These are phyloP conservation scores for Beauveria varroae DNA, from an alignment of 2,329 filamentous ascomycete genomes.

Conservation along the genomic window DNA sequence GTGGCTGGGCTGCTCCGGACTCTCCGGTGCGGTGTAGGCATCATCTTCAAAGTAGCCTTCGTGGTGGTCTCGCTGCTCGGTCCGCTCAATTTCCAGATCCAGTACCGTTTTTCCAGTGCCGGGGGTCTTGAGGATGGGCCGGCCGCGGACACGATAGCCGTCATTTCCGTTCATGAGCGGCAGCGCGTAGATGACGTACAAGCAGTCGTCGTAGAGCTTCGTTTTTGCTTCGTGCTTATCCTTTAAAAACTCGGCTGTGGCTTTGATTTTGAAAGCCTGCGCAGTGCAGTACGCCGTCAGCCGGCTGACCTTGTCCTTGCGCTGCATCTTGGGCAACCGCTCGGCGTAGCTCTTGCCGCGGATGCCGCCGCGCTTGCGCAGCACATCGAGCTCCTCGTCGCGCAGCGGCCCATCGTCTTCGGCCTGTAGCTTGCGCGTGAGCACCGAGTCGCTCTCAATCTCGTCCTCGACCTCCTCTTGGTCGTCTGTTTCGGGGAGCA, in stretches of 20 bases:
- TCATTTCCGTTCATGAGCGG: conserved; percentile 79
- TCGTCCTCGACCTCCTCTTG: conserved; percentile 52
- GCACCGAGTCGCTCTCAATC: conserved; percentile 34
- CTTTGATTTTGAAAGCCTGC: conserved; percentile 82
- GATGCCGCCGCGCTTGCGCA: conserved; percentile 54
- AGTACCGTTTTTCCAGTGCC: conserved; percentile 83
- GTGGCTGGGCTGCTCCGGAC: conserved; percentile 24
- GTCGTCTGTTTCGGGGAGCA: conserved; percentile 73
- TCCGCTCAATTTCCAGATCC: conserved; percentile 93
- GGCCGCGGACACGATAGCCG: conserved; percentile 81
- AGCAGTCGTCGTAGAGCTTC: conserved; percentile 94
- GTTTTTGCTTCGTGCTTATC: conserved; percentile 84
- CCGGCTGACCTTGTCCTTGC: conserved; percentile 79
- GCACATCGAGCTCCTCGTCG: conserved; percentile 59
- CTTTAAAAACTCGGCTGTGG: conserved; percentile 81
- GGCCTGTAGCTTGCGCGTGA: conserved; percentile 35
- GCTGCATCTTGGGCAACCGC: conserved; percentile 76
- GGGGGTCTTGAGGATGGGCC: conserved; percentile 84
- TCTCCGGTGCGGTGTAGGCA: conserved; percentile 36
- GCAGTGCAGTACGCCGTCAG: conserved; percentile 96
- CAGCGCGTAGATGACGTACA: conserved; percentile 92
- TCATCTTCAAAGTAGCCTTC: conserved; percentile 85
- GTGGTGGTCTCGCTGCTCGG: conserved; percentile 80
- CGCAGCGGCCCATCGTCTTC: conserved; percentile 58
- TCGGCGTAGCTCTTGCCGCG: conserved; percentile 89